These are phyloP conservation scores for Suhomyces emberorum DNA, from an alignment of 805 yeast species.

Conservation along the genomic window DNA sequence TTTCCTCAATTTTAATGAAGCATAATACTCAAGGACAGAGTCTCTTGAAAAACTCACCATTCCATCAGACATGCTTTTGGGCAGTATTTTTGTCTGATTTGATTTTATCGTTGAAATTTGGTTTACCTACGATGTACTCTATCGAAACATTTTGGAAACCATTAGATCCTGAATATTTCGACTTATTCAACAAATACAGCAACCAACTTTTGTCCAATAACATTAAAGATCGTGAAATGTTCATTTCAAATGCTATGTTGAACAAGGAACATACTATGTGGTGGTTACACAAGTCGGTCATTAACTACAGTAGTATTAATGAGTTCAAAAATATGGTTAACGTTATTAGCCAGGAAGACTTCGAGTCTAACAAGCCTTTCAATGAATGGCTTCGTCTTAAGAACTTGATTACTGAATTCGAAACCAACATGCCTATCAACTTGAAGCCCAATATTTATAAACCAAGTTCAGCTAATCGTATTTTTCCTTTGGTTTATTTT, in stretches of 20 bases:
- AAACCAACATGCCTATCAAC: conserved; percentile 23
- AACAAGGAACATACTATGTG: conserved; percentile 23
- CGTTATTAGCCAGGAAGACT: conserved; percentile 27
- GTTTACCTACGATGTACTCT: conserved; percentile 30
- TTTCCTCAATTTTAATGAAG: conserved; percentile 26
- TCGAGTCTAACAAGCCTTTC: conserved; percentile 19
- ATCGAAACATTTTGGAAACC: conserved; percentile 30
- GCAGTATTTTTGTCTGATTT: conserved; percentile 34
- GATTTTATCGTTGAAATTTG: conserved; percentile 31
- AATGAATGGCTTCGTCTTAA: conserved; percentile 28
- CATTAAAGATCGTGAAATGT: conserved; percentile 9
- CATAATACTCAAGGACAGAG: conserved; percentile 12
- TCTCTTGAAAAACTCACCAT: conserved; percentile 25
- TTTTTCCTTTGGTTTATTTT: conserved; percentile 33
- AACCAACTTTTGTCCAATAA: conserved; percentile 6
- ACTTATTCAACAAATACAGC: conserved; percentile 8
- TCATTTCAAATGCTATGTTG: conserved; percentile 3
- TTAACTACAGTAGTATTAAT: conserved; percentile 25
- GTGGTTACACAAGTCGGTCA: conserved; percentile 34
- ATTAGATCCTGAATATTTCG: conserved; percentile 30
- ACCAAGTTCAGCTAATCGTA: conserved; percentile 18
- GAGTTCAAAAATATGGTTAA: conserved; percentile 25
- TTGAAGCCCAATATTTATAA: conserved; percentile 32
- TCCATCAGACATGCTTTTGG: conserved; percentile 36
- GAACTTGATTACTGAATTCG: conserved; percentile 26